phyloP scores from a whole-genome alignment of 164 flowering plant species.

The Taxillus chinensis region DNA sequence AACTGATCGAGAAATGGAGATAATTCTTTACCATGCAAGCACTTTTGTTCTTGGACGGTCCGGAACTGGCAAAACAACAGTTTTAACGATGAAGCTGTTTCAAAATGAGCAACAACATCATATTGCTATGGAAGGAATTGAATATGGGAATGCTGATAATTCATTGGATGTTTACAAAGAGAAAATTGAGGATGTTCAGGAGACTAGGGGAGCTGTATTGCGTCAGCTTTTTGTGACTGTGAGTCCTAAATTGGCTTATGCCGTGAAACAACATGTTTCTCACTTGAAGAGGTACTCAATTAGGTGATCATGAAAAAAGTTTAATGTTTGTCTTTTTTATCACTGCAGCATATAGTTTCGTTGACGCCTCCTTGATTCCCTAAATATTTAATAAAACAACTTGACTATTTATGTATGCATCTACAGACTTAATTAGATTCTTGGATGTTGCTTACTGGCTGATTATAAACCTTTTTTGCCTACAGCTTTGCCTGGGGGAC shows the following conservation, averaged over 20 bases:
- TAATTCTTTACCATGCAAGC: conserved; percentile 40
- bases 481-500: conserved; percentile 40
- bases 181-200: conserved; percentile 8
- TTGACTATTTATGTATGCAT: too few species aligned
- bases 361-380: too few species aligned
- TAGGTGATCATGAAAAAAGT: too few species aligned
- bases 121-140: conserved; percentile 25
- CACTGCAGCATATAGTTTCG: too few species aligned
- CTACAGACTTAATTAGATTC: too few species aligned
- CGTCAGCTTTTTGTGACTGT: conserved; percentile 81
- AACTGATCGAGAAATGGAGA: conserved; percentile 50
- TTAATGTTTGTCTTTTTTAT: too few species aligned
- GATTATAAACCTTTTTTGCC: not conserved
- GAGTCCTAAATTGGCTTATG: conserved; percentile 62
- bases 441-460: not conserved
- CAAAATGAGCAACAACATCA: conserved; percentile 37
- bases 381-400: too few species aligned
- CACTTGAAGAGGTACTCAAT: conserved; percentile 45
- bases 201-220: conserved; percentile 13
- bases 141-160: conserved; percentile 1
- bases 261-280: conserved; percentile 49
- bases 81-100: conserved; percentile 60
- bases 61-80: conserved; percentile 86
- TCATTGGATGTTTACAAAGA: not conserved
- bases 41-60: conserved; percentile 73